A percentile compares a stretch with the other conserved stretches of the same genome.
These are phyloP conservation scores for Malassezia yamatoensis DNA, from an alignment of 1,284 basidiomycete genomes.

Conservation along the genomic window DNA sequence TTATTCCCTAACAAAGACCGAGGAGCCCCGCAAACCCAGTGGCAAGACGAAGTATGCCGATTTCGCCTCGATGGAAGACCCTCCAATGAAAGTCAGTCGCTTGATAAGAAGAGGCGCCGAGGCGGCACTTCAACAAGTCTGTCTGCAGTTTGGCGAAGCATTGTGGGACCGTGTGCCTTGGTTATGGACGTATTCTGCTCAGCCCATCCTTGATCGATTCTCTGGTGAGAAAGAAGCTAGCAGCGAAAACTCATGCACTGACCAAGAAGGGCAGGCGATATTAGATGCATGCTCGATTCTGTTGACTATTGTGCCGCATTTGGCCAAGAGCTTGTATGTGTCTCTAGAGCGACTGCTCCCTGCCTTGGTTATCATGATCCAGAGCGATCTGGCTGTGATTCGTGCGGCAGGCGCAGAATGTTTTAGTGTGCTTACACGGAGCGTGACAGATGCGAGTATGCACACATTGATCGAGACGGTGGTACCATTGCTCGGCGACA, in stretches of 20 bases:
- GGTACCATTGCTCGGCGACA: slow-evolving; percentile 75
- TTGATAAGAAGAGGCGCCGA: slow-evolving; percentile 68
- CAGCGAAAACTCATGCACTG: slow-evolving; percentile 13
- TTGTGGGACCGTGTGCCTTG: slow-evolving; percentile 71
- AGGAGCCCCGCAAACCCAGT: slow-evolving; percentile 9
- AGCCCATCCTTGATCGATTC: slow-evolving; percentile 64
- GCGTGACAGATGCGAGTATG: slow-evolving; percentile 78
- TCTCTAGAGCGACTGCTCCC: slow-evolving; percentile 67
- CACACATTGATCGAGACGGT: slow-evolving; percentile 72
- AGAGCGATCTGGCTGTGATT: slow-evolving; percentile 76
- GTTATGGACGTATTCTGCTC: slow-evolving; percentile 86
- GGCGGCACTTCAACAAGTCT: slow-evolving; percentile 69
- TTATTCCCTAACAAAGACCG: slow-evolving; percentile 57
- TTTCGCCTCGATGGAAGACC: slow-evolving; percentile 39
- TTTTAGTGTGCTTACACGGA: slow-evolving; percentile 75
- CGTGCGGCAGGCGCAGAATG: slow-evolving; percentile 76
- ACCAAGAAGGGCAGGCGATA: slow-evolving; percentile 66
- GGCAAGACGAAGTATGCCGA: slow-evolving; percentile 5
- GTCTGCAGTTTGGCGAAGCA: slow-evolving; percentile 63
- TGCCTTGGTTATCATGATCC: slow-evolving; percentile 63
- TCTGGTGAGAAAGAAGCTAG: slow-evolving; percentile 52
- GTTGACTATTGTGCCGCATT: slow-evolving; percentile 66
- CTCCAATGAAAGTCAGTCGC: slow-evolving; percentile 46
- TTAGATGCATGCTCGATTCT: slow-evolving; percentile 87
- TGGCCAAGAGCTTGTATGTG: slow-evolving; percentile 63